Conservation (phyloP, 2,329 filamentous ascomycete genomes). For the Ophiostoma sp. region DNA sequence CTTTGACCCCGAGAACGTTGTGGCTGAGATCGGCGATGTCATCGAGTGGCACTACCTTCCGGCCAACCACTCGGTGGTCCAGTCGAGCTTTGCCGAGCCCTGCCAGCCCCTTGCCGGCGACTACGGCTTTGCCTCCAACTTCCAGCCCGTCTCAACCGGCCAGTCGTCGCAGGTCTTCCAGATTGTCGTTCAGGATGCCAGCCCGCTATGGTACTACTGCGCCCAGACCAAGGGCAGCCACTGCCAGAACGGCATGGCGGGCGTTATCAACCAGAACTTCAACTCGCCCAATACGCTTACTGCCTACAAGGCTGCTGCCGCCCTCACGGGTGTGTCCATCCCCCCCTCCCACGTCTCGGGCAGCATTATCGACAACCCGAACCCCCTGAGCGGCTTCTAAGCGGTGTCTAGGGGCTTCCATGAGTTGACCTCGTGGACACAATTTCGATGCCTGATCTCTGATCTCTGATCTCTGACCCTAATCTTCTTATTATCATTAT, state of each 20-base stretch:
- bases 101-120: slow-evolving; percentile 39
- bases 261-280: slow-evolving; percentile 43
- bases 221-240: slow-evolving; percentile 27
- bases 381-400: slow-evolving; percentile 38
- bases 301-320: slow-evolving; percentile 36
- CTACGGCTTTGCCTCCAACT: slow-evolving; percentile 42
- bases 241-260: slow-evolving; percentile 15
- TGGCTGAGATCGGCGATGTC: slow-evolving; percentile 44
- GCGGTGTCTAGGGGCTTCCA: neutral
- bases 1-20: slow-evolving; percentile 48
- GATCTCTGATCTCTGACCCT: too few relatives aligned
- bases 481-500: neutral
- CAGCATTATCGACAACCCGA: slow-evolving; percentile 38
- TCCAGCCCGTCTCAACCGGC: slow-evolving; percentile 34
- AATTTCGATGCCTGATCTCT: neutral
- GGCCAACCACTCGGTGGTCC: slow-evolving; percentile 37
- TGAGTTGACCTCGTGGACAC: too few relatives aligned
- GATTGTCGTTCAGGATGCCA: slow-evolving; percentile 38
- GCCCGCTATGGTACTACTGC: slow-evolving; percentile 29
- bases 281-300: slow-evolving; percentile 36
- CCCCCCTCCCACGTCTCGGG: slow-evolving; percentile 36
- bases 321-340: slow-evolving; percentile 31
- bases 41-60: slow-evolving; percentile 53
- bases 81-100: slow-evolving; percentile 40
- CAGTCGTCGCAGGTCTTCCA: slow-evolving; percentile 42